A percentile compares a stretch with the other conserved stretches of the same genome.
Evolutionary conservation across 2,329 filamentous ascomycete species (phyloP).

Genomic region (Apiospora aurea): DNA sequence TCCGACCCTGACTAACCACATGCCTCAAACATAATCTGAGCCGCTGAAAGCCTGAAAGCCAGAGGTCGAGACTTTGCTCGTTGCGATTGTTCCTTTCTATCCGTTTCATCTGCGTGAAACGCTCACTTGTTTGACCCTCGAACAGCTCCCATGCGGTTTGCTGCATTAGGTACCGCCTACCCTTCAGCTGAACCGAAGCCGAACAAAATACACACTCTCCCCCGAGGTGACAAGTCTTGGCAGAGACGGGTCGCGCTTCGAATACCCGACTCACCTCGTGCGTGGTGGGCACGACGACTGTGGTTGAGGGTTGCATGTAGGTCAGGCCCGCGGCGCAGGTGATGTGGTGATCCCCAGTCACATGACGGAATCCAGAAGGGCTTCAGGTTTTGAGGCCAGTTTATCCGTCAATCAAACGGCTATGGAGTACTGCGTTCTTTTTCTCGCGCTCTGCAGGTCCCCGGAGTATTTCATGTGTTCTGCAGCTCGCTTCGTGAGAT

Average conservation of each 20-base stretch:
- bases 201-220: neutral
- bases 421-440: neutral
- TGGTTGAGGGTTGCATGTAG: neutral
- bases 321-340: neutral
- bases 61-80: neutral
- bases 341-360: slow-evolving; percentile 5
- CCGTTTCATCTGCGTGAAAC: neutral
- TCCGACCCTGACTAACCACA: slow-evolving; percentile 2
- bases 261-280: neutral
- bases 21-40: neutral
- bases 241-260: slow-evolving; percentile 13
- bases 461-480: slow-evolving; percentile 15
- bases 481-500: slow-evolving; percentile 18
- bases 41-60: neutral
- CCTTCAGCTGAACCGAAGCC: slow-evolving; percentile 13
- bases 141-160: slow-evolving; percentile 1
- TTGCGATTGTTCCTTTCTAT: neutral
- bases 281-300: neutral
- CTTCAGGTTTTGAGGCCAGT: neutral
- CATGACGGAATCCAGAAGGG: neutral
- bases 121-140: neutral
- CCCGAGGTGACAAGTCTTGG: neutral
- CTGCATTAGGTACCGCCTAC: neutral
- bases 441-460: slow-evolving; percentile 12
- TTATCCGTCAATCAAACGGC: slow-evolving; percentile 20